Evolutionary conservation across 2,329 filamentous ascomycete species (phyloP), one percentile per base, ranked within the genome.

Genomic region (Microsporum audouinii): DNA sequence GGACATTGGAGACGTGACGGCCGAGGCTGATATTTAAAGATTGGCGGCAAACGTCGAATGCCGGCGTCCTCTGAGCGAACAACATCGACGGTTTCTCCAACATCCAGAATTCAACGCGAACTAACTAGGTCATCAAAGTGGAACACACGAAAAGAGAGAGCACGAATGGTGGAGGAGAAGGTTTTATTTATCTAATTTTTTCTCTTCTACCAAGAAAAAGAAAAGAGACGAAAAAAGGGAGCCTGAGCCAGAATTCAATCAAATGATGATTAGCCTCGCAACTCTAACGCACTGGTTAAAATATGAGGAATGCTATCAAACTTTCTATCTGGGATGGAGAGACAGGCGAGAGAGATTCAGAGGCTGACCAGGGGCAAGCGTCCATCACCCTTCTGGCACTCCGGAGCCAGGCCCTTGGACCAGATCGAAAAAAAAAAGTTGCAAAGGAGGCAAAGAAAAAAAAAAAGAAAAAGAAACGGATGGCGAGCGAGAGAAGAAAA

Each of bases 41-140:
- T 59, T 60, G 43, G 64, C 60, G 63, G 63, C 62, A 67, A 65
- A 60, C 66, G 66, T 56, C 61, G 64, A 70, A 69, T 58, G 67
- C 59, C 45, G 70, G 66, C 53, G 67, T 68, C 64, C 72, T 70
- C 61, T 72, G 73, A 69, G 73, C 74, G 69, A 72, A 75, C 71
- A 74, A 72, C 72, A 75, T 75, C 36, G 47, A 34, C 58, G 57
- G 55, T 57, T 43, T 29, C 17, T 51, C 49, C 43, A 41, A 41
- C 55, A 57, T 57, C 38, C 33, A 53, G 27, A 53, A 14, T 6
- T 53, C 14, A 8, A 33, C 31, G 27, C 27, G 31, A 53, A 53
- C 49, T 53, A 53, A n/a, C 10, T 10, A 34, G 12, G 23, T 51
- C 17, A 23, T n/a, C 45, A 23, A 53, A 53, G 49, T 34, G 31